Percentiles rank a stretch among this genome's conserved stretches.
Conservation (phyloP, 2,329 filamentous ascomycete genomes). For the Talaromyces islandicus region DNA sequence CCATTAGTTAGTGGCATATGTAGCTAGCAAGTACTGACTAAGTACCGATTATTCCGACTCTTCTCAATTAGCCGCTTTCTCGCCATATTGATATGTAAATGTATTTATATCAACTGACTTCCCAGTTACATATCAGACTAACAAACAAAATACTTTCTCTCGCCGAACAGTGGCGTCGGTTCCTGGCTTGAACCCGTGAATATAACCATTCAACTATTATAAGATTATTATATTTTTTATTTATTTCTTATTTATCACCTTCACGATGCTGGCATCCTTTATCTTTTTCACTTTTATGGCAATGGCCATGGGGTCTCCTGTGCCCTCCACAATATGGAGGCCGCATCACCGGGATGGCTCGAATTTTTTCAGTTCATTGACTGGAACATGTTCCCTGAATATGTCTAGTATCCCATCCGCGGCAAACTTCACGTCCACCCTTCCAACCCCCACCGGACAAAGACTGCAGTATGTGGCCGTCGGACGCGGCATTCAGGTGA, state of each 20-base stretch:
- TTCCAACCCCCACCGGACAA: not conserved
- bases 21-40: not conserved
- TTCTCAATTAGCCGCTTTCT: not conserved
- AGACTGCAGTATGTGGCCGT: not conserved
- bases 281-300: not conserved
- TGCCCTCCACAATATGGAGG: not conserved
- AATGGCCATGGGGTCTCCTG: not conserved
- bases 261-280: not conserved
- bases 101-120: not conserved
- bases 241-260: not conserved
- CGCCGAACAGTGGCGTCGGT: not conserved
- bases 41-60: not conserved
- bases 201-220: not conserved
- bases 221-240: not conserved
- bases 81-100: not conserved
- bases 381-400: not conserved
- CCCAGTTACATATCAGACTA: not conserved
- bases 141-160: not conserved
- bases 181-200: not conserved
- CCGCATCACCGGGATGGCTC: not conserved
- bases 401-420: not conserved
- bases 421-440: not conserved
- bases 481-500: conserved; percentile 1
- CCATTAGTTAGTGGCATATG: no score
- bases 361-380: not conserved